phyloP scores from a whole-genome alignment of 805 yeast genomes.

The Metschnikowia cerradonensis region DNA sequence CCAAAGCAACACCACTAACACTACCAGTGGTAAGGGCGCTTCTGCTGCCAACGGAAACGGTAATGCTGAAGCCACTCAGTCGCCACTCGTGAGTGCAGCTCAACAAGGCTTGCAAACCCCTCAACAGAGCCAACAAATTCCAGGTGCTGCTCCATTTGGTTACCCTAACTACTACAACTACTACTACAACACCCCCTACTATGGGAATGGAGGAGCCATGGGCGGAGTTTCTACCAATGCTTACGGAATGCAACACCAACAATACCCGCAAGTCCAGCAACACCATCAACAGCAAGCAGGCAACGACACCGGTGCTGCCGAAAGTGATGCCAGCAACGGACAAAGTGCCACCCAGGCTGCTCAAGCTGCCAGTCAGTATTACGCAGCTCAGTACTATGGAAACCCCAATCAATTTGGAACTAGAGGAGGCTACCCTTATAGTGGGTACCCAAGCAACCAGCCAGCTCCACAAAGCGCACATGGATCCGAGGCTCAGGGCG shows the following conservation, averaged over 20 bases:
- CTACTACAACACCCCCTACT: slow-evolving; percentile 40
- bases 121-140: slow-evolving; percentile 31
- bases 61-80: slow-evolving; percentile 26
- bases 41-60: slow-evolving; percentile 20
- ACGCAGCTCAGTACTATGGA: slow-evolving; percentile 18
- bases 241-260: slow-evolving; percentile 21
- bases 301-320: slow-evolving; percentile 11
- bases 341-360: slow-evolving; percentile 13
- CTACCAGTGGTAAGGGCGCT: slow-evolving; percentile 21
- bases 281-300: slow-evolving; percentile 12
- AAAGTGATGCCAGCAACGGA: slow-evolving; percentile 12
- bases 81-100: slow-evolving; percentile 26
- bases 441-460: slow-evolving; percentile 19
- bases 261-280: slow-evolving; percentile 19
- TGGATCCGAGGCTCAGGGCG: slow-evolving; percentile 15
- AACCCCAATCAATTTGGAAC: slow-evolving; percentile 20
- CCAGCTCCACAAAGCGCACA: slow-evolving; percentile 17
- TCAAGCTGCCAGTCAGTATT: slow-evolving; percentile 17
- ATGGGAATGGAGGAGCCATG: slow-evolving; percentile 30
- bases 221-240: slow-evolving; percentile 18
- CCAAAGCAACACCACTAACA: slow-evolving; percentile 27
- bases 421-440: slow-evolving; percentile 22
- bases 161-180: slow-evolving; percentile 41
- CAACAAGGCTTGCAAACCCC: slow-evolving; percentile 25
- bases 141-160: slow-evolving; percentile 36